Evolutionary conservation across 331 rosid species (phyloP), one percentile per base, ranked within the genome.

Genomic region (Malus hybrid): DNA sequence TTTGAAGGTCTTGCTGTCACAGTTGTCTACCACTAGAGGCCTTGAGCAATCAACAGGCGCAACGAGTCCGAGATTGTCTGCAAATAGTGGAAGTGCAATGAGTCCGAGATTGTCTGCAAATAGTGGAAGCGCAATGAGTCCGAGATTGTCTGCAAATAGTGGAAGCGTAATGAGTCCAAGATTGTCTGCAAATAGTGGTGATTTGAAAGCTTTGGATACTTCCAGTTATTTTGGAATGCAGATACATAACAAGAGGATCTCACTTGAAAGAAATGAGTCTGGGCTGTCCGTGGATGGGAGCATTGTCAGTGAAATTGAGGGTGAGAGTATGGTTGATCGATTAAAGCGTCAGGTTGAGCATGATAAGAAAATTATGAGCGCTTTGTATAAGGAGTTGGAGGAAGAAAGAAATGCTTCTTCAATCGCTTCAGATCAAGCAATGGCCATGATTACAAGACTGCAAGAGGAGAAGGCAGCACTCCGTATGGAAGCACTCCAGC

Each of bases 351-450:
- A 92, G 83, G 69, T 89, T 67, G 99, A 92, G 77, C 93, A 89
- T 77, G 97, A 92, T 74, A 92, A 86, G 93, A 95, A 83, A 80
- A 82, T 89, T 64, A 18, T 90, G 89, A 84, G 44, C 77, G 85
- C 82, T 56, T 79, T 95, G 84, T 90, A 95, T 74, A 92, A 84
- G 88, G 99, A 95, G 90, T 82, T 95, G 87, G 98, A 95, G 76
- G 99, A 95, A 84, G 99, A 95, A 78, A 85, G 98, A 86, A 95
- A 83, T 76, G 98, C 99, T 73, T 95, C 99, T 67, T 90, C 97
- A 31, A 75, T 89, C 67, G 90, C 97, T 64, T 84, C 91, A 3
- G 90, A 79, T 85, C 97, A 95, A 82, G 90, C 99, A 33, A 87
- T 95, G 91, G 98, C 99, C 70, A 95, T 95, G 99, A 95, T 92